Conservation (phyloP, 2,329 filamentous ascomycete species). For the Plenodomus biglobosus region DNA sequence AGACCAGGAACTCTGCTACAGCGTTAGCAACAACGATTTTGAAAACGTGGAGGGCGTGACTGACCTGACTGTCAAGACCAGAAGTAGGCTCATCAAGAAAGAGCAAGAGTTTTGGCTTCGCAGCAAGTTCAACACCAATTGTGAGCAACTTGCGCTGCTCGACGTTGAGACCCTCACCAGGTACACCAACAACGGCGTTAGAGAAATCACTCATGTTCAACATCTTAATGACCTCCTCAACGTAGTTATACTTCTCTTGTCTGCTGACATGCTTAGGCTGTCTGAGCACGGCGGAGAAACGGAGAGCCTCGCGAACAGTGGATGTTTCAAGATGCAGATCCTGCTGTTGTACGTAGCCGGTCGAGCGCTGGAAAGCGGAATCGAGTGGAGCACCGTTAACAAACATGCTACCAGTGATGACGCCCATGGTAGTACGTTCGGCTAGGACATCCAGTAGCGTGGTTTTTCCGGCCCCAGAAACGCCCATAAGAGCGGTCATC, state of each 20-base stretch:
- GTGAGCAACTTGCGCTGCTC: constrained; percentile 71
- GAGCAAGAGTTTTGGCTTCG: constrained; percentile 64
- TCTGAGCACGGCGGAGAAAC: constrained; percentile 41
- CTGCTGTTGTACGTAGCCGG: constrained; percentile 46
- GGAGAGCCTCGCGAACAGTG: constrained; percentile 42
- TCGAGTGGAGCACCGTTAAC: constrained; percentile 43
- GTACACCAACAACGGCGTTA: constrained; percentile 65
- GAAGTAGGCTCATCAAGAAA: constrained; percentile 63
- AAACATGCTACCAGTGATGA: constrained; percentile 45
- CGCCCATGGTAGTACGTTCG: constrained; percentile 40
- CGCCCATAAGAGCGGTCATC: constrained; percentile 46
- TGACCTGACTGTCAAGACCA: constrained; percentile 60
- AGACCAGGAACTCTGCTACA: constrained; percentile 57
- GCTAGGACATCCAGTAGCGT: constrained; percentile 43
- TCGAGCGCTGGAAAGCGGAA: constrained; percentile 42
- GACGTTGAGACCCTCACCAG: constrained; percentile 65
- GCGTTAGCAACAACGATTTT: constrained; percentile 7
- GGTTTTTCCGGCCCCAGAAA: constrained; percentile 44
- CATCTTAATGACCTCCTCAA: constrained; percentile 67
- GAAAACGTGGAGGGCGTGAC: neutral
- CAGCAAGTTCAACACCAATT: constrained; percentile 71
- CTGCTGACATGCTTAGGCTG: constrained; percentile 58
- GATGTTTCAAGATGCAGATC: constrained; percentile 45
- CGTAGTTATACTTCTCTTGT: constrained; percentile 62
- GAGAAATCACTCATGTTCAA: constrained; percentile 68